These are phyloP conservation scores for Penicillium polonicum DNA, from an alignment of 2,329 filamentous ascomycete species.

Conservation along the genomic window DNA sequence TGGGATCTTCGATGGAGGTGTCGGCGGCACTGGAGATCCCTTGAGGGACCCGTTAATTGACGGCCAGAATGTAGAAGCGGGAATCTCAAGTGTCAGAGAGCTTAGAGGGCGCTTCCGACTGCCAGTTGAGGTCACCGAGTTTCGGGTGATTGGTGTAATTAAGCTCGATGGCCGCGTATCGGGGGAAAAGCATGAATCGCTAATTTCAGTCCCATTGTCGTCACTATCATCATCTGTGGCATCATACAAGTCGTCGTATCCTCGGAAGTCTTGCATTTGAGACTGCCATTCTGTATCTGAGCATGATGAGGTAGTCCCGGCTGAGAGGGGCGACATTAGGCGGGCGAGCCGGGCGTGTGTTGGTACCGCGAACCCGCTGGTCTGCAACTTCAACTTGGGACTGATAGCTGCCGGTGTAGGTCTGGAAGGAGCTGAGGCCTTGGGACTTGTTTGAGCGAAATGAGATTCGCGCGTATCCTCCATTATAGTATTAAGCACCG, in stretches of 20 bases:
- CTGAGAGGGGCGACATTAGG: constrained; percentile 35
- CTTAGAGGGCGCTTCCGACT: constrained; percentile 53
- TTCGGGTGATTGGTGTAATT: constrained; percentile 42
- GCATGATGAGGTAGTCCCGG: constrained; percentile 32
- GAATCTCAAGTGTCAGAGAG: constrained; percentile 53
- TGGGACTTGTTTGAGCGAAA: constrained; percentile 19
- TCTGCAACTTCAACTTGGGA: constrained; percentile 38
- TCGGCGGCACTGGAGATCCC: constrained; percentile 48
- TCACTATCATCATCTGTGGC: constrained; percentile 71
- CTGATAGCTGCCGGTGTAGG: constrained; percentile 13
- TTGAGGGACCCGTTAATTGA: constrained; percentile 56
- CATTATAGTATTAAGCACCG: constrained; percentile 64
- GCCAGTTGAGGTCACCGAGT: constrained; percentile 37
- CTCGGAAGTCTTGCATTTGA: constrained; percentile 70
- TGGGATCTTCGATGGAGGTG: constrained; percentile 58
- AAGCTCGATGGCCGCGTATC: constrained; percentile 52
- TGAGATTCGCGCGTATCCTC: constrained; percentile 50
- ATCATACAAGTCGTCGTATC: constrained; percentile 87
- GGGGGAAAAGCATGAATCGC: constrained; percentile 49
- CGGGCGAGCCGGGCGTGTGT: constrained; percentile 25
- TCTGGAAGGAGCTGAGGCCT: constrained; percentile 5
- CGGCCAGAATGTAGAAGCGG: constrained; percentile 57
- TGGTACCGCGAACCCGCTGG: constrained; percentile 28
- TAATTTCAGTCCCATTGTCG: constrained; percentile 44
- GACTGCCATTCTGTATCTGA: constrained; percentile 61